Evolutionary conservation across 129 eudicot genomes (phyloP).

Genomic region (Solidago caesia): DNA sequence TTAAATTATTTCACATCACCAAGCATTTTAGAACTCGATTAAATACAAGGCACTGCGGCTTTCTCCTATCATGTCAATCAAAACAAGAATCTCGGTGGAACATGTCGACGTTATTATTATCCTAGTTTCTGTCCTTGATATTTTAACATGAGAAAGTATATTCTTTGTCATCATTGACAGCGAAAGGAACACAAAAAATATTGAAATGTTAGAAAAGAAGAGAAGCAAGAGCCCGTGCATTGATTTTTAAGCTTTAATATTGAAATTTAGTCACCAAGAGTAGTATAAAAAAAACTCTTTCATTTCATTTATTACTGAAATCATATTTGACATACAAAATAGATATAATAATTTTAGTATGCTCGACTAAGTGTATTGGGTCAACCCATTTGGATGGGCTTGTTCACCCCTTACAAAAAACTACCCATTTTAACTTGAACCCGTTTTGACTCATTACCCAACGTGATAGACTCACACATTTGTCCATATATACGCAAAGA

Average conservation of each 20-base stretch:
- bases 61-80: conserved; percentile 27
- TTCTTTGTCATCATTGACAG: conserved; percentile 15
- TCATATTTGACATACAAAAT: neutral
- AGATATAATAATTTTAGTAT: neutral
- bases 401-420: neutral
- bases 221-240: neutral
- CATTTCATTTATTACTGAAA: neutral
- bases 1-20: conserved; percentile 29
- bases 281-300: neutral
- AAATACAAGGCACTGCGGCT: conserved; percentile 5
- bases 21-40: conserved; percentile 3
- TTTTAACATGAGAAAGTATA: neutral
- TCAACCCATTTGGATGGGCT: neutral
- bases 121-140: conserved; percentile 13
- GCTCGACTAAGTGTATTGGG: neutral
- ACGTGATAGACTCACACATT: neutral
- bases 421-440: neutral
- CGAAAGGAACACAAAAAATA: conserved; percentile 11
- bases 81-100: conserved; percentile 17
- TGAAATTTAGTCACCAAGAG: neutral
- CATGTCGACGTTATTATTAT: neutral
- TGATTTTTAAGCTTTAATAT: neutral
- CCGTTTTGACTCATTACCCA: conserved; percentile 12
- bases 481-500: neutral
- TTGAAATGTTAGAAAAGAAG: neutral